A percentile compares a stretch with the other conserved stretches of the same genome.
phyloP scores from a whole-genome alignment of 169 alveolate species.

The Plasmodium adleri region DNA sequence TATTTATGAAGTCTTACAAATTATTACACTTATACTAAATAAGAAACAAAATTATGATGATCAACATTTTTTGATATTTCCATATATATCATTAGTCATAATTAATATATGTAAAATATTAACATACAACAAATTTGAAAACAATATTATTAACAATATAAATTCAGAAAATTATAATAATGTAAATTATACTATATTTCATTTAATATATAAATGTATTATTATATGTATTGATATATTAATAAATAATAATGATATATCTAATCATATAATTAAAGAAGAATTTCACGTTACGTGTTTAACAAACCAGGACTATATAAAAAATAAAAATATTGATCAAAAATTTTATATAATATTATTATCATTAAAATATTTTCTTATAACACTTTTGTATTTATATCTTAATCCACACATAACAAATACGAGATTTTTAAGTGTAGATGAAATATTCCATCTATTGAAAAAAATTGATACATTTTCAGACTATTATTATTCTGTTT shows the following conservation, averaged over 20 bases:
- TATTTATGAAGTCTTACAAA: constrained; percentile 10
- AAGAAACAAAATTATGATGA: not conserved
- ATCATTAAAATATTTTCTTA: constrained; percentile 54
- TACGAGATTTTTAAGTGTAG: not conserved
- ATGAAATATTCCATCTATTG: constrained; percentile 4
- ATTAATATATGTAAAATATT: constrained; percentile 33
- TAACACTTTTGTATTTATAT: constrained; percentile 18
- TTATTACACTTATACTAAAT: constrained; percentile 6
- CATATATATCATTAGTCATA: constrained; percentile 24
- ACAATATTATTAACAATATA: not conserved
- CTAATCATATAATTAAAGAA: not conserved
- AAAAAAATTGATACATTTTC: constrained; percentile 30
- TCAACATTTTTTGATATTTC: not conserved
- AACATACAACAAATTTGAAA: not conserved
- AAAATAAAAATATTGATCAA: constrained; percentile 27
- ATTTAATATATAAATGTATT: constrained; percentile 19
- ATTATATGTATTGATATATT: constrained; percentile 36
- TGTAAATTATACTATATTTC: constrained; percentile 22
- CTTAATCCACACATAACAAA: constrained; percentile 25
- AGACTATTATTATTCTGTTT: constrained; percentile 68
- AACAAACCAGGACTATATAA: constrained; percentile 5
- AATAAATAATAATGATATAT: constrained; percentile 14
- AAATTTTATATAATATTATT: constrained; percentile 28
- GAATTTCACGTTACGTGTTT: constrained; percentile 38
- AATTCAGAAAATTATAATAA: not conserved